phyloP scores from a whole-genome alignment of 345 rosid genomes.

The Eucalyptus decipiens region DNA sequence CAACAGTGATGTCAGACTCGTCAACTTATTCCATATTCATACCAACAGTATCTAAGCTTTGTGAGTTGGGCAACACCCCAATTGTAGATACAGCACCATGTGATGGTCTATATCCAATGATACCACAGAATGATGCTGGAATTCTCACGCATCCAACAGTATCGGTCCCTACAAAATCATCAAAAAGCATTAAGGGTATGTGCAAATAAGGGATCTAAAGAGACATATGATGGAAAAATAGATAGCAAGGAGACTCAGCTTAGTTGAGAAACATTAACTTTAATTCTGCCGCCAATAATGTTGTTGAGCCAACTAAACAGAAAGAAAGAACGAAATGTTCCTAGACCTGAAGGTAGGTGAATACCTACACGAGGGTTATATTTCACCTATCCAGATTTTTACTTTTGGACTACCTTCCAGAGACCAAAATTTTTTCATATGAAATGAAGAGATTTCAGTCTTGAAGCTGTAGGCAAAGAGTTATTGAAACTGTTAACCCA shows the following conservation, averaged over 20 bases:
- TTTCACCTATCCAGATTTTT: neutral
- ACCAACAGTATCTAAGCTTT: constrained; percentile 82
- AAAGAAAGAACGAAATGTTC: neutral
- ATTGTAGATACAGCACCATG: constrained; percentile 66
- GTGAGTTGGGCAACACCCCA: constrained; percentile 82
- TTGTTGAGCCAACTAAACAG: neutral
- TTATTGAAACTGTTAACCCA: neutral
- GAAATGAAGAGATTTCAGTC: neutral
- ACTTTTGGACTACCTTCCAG: neutral
- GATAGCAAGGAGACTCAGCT: neutral
- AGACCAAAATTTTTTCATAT: neutral
- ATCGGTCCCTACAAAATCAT: constrained; percentile 51
- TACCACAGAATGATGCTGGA: constrained; percentile 90
- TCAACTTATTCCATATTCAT: constrained; percentile 1
- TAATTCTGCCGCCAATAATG: neutral
- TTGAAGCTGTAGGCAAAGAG: neutral
- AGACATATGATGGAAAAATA: neutral
- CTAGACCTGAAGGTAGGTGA: neutral
- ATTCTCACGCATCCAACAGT: constrained; percentile 64
- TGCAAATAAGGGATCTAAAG: neutral
- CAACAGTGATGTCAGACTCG: neutral
- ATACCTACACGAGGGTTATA: neutral
- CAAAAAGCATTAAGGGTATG: neutral
- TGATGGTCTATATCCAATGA: constrained; percentile 84
- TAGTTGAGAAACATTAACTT: neutral